These are phyloP conservation scores for Oxytropis ochrocephala DNA, from an alignment of 306 rosid species.

Conservation along the genomic window DNA sequence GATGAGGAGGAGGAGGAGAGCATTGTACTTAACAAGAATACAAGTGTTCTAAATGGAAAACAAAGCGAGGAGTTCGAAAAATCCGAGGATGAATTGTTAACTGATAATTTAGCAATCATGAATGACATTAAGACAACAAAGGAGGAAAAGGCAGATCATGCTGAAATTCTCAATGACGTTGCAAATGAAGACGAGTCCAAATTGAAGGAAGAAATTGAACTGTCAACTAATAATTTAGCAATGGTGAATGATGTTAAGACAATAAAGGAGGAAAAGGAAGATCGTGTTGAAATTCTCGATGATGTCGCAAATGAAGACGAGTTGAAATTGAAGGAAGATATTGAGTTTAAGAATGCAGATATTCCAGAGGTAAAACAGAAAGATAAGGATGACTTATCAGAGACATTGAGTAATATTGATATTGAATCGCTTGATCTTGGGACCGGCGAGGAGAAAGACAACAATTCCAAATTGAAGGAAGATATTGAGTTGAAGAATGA, in stretches of 20 bases:
- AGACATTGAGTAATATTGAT: too few species aligned
- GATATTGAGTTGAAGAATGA: not conserved
- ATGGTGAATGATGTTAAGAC: conserved; percentile 13
- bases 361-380: too few species aligned
- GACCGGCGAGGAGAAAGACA: too few species aligned
- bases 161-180: not conserved
- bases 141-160: conserved; percentile 31
- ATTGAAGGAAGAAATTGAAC: not conserved
- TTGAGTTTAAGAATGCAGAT: too few species aligned
- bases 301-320: conserved; percentile 24
- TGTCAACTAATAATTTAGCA: not conserved
- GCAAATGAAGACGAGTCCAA: conserved; percentile 19
- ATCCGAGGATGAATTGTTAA: not conserved
- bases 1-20: conserved; percentile 42
- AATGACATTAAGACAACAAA: conserved; percentile 17
- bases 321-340: too few species aligned
- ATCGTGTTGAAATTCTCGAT: not conserved
- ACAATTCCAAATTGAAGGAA: conserved; percentile 2
- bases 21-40: not conserved
- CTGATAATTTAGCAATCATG: conserved; percentile 8
- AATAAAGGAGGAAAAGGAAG: conserved; percentile 31
- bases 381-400: too few species aligned
- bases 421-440: too few species aligned
- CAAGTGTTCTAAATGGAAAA: conserved; percentile 21
- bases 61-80: conserved; percentile 20